Base-by-base conservation (phyloP, 768 basidiomycete genomes). In the Termitomyces sp. region DNA sequence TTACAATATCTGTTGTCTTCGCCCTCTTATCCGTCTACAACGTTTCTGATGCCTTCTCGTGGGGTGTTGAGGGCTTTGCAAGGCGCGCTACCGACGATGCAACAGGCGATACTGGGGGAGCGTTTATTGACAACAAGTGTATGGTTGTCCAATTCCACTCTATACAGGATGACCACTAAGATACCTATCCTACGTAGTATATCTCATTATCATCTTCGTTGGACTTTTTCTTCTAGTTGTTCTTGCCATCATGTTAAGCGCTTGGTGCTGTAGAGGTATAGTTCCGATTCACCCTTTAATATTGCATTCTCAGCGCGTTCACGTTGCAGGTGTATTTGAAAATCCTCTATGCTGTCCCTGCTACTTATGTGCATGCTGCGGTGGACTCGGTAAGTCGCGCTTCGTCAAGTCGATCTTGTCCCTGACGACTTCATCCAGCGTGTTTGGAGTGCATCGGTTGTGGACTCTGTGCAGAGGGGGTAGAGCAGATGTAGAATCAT, bases 391-490 rank as follows among this genome's bases (percentile, higher is more conserved):
- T 85, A 63, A 60, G 71, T 66, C 11, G 23, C 11, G 45, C 11
- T 21, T 43, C 6, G 12, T 43, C 32, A 35, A 52, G 14, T 37
- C 17, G 4, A 19, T 17, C 62, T 31, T 17, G 19, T 17, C 3
- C 14, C n/a, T 32, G 5, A 50, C 53, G 1, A 57, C 31, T 29
- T 0, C 10, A 31, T 48, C 1, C 56, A 86, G 86, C 80, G 8
- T 88, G 86, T 57, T 68, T 88, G 56, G 85, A 88, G 60, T 88
- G 86, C 63, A 79, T 88, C 50, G 81, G 81, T n/a, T 88, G 86
- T 58, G 85, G 86, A 4, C 68, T 87, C 29, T 87, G 86, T 63
- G 83, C 80, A 3, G 84, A 82, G 56, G 84, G 79, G 14, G 43
- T 69, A 14, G 65, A 66, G 16, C 49, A 50, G 32, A 34, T 50